Conservation (phyloP, 331 rosid species). For the Cydonia oblonga region DNA sequence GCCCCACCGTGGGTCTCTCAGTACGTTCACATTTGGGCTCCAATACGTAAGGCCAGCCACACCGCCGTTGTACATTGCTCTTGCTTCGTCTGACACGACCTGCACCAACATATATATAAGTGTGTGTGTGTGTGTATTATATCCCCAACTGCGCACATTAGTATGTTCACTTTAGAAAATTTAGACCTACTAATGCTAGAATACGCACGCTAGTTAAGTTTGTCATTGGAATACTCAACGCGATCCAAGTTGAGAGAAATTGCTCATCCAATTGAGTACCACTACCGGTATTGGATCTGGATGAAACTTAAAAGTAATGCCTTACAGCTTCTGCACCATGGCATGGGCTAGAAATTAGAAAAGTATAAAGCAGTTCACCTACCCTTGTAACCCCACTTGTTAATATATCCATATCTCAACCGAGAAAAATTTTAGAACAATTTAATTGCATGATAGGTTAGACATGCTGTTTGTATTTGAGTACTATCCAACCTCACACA, state of each 20-base stretch:
- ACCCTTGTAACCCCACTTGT: background rate
- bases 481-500: background rate
- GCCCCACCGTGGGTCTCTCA: conserved; percentile 95
- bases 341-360: background rate
- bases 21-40: conserved; percentile 89
- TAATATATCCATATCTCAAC: too few species aligned
- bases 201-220: background rate
- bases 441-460: too few species aligned
- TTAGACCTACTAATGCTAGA: background rate
- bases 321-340: background rate
- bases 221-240: background rate
- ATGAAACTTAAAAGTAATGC: background rate
- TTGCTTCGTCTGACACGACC: conserved; percentile 89
- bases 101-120: background rate
- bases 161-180: too few species aligned
- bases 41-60: conserved; percentile 65
- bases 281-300: background rate
- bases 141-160: too few species aligned
- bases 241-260: background rate
- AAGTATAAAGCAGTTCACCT: background rate
- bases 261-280: background rate
- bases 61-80: conserved; percentile 90
- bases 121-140: too few species aligned
- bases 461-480: background rate
- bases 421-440: background rate